Evolutionary conservation across 441 rosid genomes (phyloP).

Genomic region (Gossypium gossypioides): DNA sequence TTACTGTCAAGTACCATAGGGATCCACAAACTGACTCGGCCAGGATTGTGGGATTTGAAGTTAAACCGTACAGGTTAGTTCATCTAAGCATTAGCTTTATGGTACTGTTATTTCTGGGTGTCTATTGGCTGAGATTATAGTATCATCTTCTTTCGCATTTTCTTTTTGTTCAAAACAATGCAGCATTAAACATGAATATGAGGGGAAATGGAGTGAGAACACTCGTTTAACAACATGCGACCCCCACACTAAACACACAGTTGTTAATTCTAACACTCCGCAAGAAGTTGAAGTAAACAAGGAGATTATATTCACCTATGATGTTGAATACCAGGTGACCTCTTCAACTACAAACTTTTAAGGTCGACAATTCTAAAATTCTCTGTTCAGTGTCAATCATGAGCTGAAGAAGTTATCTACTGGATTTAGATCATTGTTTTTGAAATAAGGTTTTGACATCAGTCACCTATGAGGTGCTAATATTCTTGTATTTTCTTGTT

Average conservation of each 20-base stretch:
- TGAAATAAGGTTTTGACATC: neutral
- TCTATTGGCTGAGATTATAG: neutral
- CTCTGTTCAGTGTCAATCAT: neutral
- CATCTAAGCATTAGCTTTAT: neutral
- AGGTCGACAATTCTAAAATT: neutral
- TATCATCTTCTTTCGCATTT: neutral
- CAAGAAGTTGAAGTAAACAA: constrained; percentile 57
- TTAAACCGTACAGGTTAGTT: constrained; percentile 52
- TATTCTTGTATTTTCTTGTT: neutral
- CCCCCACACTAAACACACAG: constrained; percentile 50
- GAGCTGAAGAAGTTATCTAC: neutral
- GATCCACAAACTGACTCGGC: constrained; percentile 44
- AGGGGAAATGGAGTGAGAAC: constrained; percentile 46
- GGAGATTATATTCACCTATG: constrained; percentile 65
- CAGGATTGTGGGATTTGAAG: constrained; percentile 66
- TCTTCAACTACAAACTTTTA: constrained; percentile 7
- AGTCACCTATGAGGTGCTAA: neutral
- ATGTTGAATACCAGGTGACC: constrained; percentile 57
- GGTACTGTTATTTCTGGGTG: constrained; percentile 1
- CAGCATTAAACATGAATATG: constrained; percentile 62
- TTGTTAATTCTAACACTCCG: constrained; percentile 56
- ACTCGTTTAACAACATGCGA: constrained; percentile 57
- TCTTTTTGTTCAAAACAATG: neutral
- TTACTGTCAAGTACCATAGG: constrained; percentile 56
- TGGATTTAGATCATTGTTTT: neutral